Evolutionary conservation across 768 basidiomycete species (phyloP).

Genomic region (Suillus subaureus): DNA sequence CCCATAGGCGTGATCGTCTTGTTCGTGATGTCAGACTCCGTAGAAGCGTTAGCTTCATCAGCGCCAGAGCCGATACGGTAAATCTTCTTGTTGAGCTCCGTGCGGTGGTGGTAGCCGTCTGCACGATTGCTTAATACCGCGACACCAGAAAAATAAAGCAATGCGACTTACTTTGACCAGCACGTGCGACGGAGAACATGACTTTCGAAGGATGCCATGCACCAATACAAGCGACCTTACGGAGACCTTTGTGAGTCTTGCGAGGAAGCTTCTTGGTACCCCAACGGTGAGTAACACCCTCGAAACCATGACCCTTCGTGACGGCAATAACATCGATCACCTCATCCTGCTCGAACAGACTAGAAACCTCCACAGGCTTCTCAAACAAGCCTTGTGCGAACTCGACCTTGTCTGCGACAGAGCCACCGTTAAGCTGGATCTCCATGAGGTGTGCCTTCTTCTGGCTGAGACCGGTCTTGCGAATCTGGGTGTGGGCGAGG

Average conservation of each 20-base stretch:
- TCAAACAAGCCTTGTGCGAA: constrained; percentile 94
- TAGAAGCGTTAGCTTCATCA: constrained; percentile 85
- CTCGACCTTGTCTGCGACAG: constrained; percentile 95
- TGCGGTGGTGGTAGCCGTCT: constrained; percentile 97
- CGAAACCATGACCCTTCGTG: constrained; percentile 99
- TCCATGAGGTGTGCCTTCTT: constrained; percentile 99
- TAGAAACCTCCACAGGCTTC: constrained; percentile 85
- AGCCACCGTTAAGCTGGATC: constrained; percentile 99
- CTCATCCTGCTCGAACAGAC: constrained; percentile 96
- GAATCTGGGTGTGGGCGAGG: constrained; percentile 97
- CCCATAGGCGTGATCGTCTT: constrained; percentile 96
- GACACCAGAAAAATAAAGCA: neutral
- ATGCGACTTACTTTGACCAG: constrained; percentile 89
- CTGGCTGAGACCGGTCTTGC: constrained; percentile 96
- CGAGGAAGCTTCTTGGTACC: constrained; percentile 98
- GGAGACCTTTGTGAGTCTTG: constrained; percentile 99
- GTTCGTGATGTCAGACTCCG: constrained; percentile 92
- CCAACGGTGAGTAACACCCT: constrained; percentile 99
- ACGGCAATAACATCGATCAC: constrained; percentile 96
- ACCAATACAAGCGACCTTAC: constrained; percentile 99
- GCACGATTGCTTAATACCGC: constrained; percentile 14
- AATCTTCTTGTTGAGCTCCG: constrained; percentile 98
- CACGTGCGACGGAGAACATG: constrained; percentile 99
- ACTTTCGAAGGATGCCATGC: constrained; percentile 99
- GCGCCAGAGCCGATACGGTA: constrained; percentile 87